Evolutionary conservation across 306 rosid genomes (phyloP), one percentile per base, ranked within the genome.

Genomic region (Trifolium subterraneum): DNA sequence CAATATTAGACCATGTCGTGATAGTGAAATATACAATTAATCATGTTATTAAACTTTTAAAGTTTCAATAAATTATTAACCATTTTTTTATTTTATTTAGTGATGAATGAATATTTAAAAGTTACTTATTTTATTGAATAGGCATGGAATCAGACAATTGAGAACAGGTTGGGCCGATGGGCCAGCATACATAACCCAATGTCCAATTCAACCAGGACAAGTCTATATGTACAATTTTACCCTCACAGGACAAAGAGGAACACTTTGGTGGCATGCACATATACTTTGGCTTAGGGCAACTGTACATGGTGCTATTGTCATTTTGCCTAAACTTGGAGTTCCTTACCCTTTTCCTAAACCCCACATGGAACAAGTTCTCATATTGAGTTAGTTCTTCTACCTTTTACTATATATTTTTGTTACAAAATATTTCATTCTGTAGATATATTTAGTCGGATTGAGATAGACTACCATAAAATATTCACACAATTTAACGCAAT

Each of bases 181-280:
- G 39, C 98, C 98, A 0, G 98, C 98, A 9, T 92, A 86, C 70
- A 88, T 92, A 75, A 92, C 98, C 13, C 98, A 93, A 48, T 93
- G 98, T 71, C 98, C 98, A 9, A 90, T 93, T 79, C 93, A 88
- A 74, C 91, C 93, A 0, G 90, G 89, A 2, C 90, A 89, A 4
- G 85, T 60, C 25, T 93, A 62, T 56, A 25, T 80, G 4, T 90
- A 93, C 85, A 93, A 89, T 48, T 90, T 88, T 83, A 93, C 98
- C 48, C 64, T 90, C 73, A 89, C 95, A 8, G 98, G 97, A 9
- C 98, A 93, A 36, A 90, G 98, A 67, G 98, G 98, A 19, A 90
- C 98, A 3, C 92, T 92, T 3, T 83, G 89, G 85, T 92, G 94
- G 93, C 98, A 92, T 56, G 98, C 98, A 20, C 98, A 93, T 72